Percentiles rank a stretch among this genome's conserved stretches.
Conservation (phyloP, 768 basidiomycete species). For the Xerocomus brunneocitrinus region DNA sequence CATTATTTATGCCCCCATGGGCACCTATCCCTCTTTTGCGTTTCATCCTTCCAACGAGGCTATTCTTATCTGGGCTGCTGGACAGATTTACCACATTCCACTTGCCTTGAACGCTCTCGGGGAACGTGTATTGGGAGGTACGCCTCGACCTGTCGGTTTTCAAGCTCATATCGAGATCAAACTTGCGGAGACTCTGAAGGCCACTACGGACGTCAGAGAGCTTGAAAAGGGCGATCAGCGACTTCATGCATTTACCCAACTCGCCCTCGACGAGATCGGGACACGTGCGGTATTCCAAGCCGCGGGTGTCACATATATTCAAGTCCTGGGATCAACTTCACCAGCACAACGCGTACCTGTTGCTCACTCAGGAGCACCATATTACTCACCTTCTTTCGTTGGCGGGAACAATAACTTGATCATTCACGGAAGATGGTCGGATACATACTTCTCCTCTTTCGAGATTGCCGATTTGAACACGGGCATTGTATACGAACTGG, state of each 20-base stretch:
- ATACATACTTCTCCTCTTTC: conserved; percentile 55
- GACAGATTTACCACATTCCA: conserved; percentile 63
- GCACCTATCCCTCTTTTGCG: conserved; percentile 73
- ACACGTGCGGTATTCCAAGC: conserved; percentile 58
- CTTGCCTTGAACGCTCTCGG: conserved; percentile 36
- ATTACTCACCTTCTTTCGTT: conserved; percentile 64
- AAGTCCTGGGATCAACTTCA: conserved; percentile 23
- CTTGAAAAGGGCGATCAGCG: conserved; percentile 54
- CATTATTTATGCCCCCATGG: conserved; percentile 66
- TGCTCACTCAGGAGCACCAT: conserved; percentile 43
- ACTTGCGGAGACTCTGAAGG: conserved; percentile 54
- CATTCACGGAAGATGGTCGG: conserved; percentile 67
- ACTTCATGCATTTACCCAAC: conserved; percentile 58
- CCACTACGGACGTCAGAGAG: conserved; percentile 46
- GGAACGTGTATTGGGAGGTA: conserved; percentile 41
- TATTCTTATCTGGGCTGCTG: conserved; percentile 70
- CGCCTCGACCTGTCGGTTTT: conserved; percentile 52
- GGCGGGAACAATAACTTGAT: conserved; percentile 40
- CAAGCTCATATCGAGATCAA: conserved; percentile 59
- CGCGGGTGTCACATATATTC: conserved; percentile 42
- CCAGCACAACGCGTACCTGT: conserved; percentile 42
- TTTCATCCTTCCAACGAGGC: conserved; percentile 36
- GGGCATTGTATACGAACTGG: conserved; percentile 43
- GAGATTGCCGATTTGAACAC: conserved; percentile 55
- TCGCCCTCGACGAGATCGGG: conserved; percentile 54